Conservation (phyloP, 1,284 basidiomycete genomes). For the Sanguinoderma infundibulare region DNA sequence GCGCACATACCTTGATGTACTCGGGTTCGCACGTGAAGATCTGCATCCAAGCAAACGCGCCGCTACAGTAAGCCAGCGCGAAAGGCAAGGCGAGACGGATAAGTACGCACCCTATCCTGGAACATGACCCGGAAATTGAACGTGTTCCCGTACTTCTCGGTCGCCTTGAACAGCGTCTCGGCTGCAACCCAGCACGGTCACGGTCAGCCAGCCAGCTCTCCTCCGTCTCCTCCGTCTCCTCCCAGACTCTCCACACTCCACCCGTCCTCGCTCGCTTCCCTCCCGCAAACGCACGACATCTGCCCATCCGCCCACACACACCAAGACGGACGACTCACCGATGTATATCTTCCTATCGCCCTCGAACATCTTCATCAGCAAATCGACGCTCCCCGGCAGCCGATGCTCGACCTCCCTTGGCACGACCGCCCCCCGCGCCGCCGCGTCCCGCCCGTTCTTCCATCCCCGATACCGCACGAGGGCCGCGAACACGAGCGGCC, state of each 20-base stretch:
- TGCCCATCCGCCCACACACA: neutral
- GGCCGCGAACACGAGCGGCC: conserved; percentile 15
- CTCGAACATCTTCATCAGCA: conserved; percentile 17
- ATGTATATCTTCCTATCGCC: conserved; percentile 14
- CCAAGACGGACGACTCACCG: conserved; percentile 16
- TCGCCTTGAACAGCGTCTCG: conserved; percentile 20
- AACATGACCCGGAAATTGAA: conserved; percentile 28
- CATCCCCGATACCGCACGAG: conserved; percentile 14
- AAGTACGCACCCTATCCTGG: conserved; percentile 27
- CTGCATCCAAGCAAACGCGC: conserved; percentile 12
- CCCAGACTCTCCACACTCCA: too few species aligned
- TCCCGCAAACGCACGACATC: too few species aligned
- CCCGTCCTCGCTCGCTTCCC: too few species aligned
- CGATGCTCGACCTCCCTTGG: conserved; percentile 23
- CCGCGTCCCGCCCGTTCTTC: conserved; percentile 22
- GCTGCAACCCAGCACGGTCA: conserved; percentile 13
- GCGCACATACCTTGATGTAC: conserved; percentile 31
- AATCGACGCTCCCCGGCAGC: conserved; percentile 29
- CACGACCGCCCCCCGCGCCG: conserved; percentile 26
- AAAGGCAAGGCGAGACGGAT: neutral
- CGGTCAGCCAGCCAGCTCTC: too few species aligned
- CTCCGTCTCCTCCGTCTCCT: too few species aligned
- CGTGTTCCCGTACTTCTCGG: conserved; percentile 27
- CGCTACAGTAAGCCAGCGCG: too few species aligned
- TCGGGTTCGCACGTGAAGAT: conserved; percentile 37